Base-by-base conservation (phyloP, 306 rosid genomes). In the Citrullus amarus region DNA sequence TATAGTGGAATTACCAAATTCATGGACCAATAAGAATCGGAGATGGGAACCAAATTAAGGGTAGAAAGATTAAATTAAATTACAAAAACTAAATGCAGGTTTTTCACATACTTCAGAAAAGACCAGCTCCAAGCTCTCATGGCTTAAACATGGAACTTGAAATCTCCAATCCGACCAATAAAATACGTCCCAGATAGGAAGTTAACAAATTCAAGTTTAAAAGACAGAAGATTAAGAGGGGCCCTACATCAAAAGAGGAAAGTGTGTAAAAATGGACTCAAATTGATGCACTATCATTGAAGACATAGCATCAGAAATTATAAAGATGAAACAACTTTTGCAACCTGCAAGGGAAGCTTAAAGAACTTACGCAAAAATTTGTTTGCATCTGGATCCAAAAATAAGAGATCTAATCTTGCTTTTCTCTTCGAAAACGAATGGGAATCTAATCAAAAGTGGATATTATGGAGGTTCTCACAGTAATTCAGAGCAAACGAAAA, bases 181-280 rank as follows among this genome's bases (percentile, higher is more conserved):
- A 41, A 48, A 54, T 2, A 48, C 41, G 25, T 13, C 77, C 60
- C 60, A 72, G 62, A 74, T 53, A 32, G 58, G 61, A 25, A 74
- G 28, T 74, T 32, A 74, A 74, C 46, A 74, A 51, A 74, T 74
- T 51, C 25, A 74, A 74, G 61, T 74, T 15, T 30, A 74, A 74
- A 51, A 25, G 10, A 32, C 44, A 53, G 17, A 32, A 53, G 46
- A 74, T 51, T 73, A 51, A 25, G 22, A 48, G 36, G 17, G 56
- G 6, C 55, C 54, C 75, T 20, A 44, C 75, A 69, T 43, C 38
- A 69, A 16, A 17, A 65, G 72, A 65, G 48, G 25, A 44, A 71
- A 71, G 28, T 55, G 36, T 14, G 58, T 12, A 46, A 69, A 44
- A 46, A 71, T 22, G 38, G 34, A 18, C 57, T 43, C 12, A 1